Percentiles rank a stretch among this genome's conserved stretches.
Conservation (phyloP, 805 yeast genomes). For the Metschnikowia sp. region DNA sequence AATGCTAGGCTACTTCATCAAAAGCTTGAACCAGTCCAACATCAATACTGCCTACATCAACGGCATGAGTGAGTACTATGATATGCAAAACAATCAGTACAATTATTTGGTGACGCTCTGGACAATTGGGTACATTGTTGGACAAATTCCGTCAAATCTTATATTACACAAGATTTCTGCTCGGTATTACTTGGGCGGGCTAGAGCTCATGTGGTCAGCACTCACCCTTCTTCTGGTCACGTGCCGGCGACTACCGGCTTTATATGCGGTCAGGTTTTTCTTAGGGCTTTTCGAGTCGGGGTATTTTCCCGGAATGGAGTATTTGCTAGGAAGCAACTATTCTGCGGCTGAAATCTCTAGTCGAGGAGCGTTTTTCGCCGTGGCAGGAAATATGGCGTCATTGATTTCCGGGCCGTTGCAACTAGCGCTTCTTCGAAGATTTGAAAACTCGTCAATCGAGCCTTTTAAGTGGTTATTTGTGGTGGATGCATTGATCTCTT, state of each 20-base stretch:
- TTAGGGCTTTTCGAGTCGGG: constrained; percentile 47
- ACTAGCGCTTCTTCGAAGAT: constrained; percentile 23
- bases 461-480: constrained; percentile 36
- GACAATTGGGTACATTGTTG: constrained; percentile 16
- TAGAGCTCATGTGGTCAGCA: constrained; percentile 45
- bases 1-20: constrained; percentile 19
- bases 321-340: constrained; percentile 38
- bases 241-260: constrained; percentile 7
- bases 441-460: constrained; percentile 20
- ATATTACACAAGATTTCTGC: constrained; percentile 40
- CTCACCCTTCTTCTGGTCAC: constrained; percentile 26
- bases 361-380: constrained; percentile 29
- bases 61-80: constrained; percentile 17
- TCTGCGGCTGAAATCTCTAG: constrained; percentile 25
- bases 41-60: constrained; percentile 18
- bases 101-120: constrained; percentile 16
- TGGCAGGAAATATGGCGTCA: constrained; percentile 25
- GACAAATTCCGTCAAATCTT: constrained; percentile 16
- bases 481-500: constrained; percentile 31
- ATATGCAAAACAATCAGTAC: constrained; percentile 16
- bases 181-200: constrained; percentile 41
- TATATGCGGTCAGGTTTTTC: constrained; percentile 17
- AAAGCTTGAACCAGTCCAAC: constrained; percentile 17
- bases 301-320: constrained; percentile 58
- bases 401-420: constrained; percentile 34